A percentile compares a stretch with the other conserved stretches of the same genome.
phyloP scores from a whole-genome alignment of 2,329 filamentous ascomycete genomes.

The Apiospora hydei region DNA sequence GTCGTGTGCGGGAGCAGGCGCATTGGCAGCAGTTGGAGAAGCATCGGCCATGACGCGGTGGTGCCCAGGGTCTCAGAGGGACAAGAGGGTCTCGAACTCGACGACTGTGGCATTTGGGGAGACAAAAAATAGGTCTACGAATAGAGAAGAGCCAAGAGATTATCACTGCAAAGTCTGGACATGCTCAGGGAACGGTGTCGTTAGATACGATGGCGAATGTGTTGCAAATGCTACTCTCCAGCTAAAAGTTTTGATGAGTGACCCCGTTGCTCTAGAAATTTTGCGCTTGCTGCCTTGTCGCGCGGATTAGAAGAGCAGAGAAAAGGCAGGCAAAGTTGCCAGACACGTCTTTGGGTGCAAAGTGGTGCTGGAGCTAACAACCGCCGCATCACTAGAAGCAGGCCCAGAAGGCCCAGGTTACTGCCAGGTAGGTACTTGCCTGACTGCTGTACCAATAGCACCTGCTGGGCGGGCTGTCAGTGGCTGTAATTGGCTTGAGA shows the following conservation, averaged over 20 bases:
- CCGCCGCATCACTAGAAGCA: background rate
- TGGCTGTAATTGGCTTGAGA: background rate
- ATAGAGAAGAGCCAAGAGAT: constrained; percentile 51
- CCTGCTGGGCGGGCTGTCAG: background rate
- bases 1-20: constrained; percentile 15
- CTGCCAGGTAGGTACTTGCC: background rate
- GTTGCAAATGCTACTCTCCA: constrained; percentile 52
- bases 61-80: constrained; percentile 47
- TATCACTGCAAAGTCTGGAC: constrained; percentile 58
- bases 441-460: background rate
- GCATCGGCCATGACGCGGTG: constrained; percentile 62
- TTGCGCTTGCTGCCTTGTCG: constrained; percentile 21
- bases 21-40: constrained; percentile 32
- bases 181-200: constrained; percentile 60
- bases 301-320: constrained; percentile 15
- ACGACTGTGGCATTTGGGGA: constrained; percentile 65
- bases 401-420: no score
- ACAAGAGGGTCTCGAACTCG: constrained; percentile 59
- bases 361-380: constrained; percentile 12
- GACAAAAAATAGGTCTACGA: constrained; percentile 63
- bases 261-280: constrained; percentile 21
- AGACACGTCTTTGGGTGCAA: background rate
- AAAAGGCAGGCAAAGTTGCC: constrained; percentile 9
- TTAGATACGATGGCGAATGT: constrained; percentile 53
- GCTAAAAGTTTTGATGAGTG: constrained; percentile 49